These are phyloP conservation scores for Chloroidium sp. DNA, from an alignment of 163 green algal genomes.

Conservation along the genomic window DNA sequence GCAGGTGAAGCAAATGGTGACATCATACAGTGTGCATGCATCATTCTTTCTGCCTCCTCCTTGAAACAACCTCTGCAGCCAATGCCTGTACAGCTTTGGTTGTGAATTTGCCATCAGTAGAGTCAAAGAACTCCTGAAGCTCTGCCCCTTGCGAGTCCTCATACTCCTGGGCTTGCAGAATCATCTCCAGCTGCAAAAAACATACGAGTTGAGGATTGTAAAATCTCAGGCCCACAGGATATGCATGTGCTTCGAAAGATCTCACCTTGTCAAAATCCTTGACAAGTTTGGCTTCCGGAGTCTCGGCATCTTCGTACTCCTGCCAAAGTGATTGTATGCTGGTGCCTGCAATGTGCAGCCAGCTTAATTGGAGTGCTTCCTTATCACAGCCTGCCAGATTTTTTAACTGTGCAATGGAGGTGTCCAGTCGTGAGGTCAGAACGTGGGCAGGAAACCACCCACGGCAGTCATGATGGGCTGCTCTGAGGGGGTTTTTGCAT, in stretches of 20 bases:
- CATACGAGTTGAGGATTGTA: too few relatives aligned
- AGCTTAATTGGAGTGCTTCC: too few relatives aligned
- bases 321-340: conserved; percentile 52
- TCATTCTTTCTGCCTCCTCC: not conserved
- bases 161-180: conserved; percentile 76
- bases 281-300: conserved; percentile 65
- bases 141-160: conserved; percentile 49
- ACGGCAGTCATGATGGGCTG: not conserved
- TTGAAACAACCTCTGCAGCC: conserved; percentile 35
- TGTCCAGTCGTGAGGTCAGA: too few relatives aligned
- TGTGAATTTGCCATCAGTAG: conserved; percentile 61
- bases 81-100: conserved; percentile 41
- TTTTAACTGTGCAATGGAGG: too few relatives aligned
- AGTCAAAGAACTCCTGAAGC: conserved; percentile 84
- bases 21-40: too few relatives aligned
- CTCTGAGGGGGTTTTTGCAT: not conserved
- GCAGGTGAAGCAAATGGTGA: too few relatives aligned
- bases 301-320: conserved; percentile 75
- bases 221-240: not conserved
- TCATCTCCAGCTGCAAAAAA: conserved; percentile 76
- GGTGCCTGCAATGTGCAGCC: not conserved
- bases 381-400: too few relatives aligned
- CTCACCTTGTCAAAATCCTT: conserved; percentile 90
- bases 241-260: not conserved
- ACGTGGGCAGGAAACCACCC: too few relatives aligned